phyloP scores from a whole-genome alignment of 148 eudicot genomes.

The Chenopodium berlandieri region DNA sequence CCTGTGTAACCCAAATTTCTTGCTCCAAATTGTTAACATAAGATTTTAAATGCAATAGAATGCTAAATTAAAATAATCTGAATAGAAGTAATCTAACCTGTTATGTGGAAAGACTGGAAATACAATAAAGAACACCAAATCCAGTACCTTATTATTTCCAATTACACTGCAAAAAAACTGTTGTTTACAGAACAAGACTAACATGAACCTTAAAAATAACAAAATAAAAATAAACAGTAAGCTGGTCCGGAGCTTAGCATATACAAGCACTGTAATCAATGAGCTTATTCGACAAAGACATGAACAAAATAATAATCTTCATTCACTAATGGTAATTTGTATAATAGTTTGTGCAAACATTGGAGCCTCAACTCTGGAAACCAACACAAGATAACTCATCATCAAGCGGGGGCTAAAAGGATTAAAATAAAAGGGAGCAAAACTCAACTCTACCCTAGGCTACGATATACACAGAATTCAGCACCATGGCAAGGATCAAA shows the following conservation, averaged over 20 bases:
- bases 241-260: neutral
- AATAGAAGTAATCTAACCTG: neutral
- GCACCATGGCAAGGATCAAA: neutral
- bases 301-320: neutral
- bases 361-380: constrained; percentile 10
- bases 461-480: constrained; percentile 28
- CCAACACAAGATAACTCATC: neutral
- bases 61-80: neutral
- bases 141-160: neutral
- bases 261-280: neutral
- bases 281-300: neutral
- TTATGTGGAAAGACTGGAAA: neutral
- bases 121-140: neutral
- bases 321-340: neutral
- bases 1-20: neutral
- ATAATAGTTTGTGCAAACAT: neutral
- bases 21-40: neutral
- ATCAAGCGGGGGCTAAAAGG: neutral
- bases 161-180: neutral
- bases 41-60: neutral
- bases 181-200: neutral
- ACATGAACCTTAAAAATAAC: neutral
- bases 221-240: neutral
- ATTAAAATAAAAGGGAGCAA: neutral
- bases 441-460: constrained; percentile 7